These are phyloP conservation scores for Mastigamoeba balamuthi DNA, from an alignment of 78 protist genomes.

Conservation along the genomic window DNA sequence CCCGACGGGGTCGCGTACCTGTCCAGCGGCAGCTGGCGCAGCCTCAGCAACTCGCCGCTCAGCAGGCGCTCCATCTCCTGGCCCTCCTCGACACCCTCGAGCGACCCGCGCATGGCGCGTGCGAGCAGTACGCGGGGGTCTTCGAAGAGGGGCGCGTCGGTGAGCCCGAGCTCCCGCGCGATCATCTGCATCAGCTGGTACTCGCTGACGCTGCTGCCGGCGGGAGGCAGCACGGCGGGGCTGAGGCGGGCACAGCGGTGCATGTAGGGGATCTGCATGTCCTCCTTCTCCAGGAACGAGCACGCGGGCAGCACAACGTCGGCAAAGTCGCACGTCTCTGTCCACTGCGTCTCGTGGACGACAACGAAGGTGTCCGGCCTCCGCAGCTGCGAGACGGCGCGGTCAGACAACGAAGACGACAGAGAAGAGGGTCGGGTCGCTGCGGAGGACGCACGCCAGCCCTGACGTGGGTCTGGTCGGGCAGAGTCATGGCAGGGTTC, in stretches of 20 bases:
- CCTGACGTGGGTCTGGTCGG: no score
- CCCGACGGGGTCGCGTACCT: background rate
- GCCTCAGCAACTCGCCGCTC: background rate
- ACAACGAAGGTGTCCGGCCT: background rate
- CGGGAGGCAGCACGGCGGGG: background rate
- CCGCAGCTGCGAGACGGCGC: background rate
- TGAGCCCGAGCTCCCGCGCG: background rate
- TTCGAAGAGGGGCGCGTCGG: background rate
- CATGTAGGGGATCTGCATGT: background rate
- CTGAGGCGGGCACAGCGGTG: background rate
- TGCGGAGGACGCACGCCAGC: no score
- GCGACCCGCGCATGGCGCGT: background rate
- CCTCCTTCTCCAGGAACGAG: background rate
- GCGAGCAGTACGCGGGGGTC: background rate
- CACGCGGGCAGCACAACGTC: background rate
- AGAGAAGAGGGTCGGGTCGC: background rate
- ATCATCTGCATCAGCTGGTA: background rate
- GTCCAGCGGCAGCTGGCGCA: background rate
- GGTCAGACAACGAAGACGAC: background rate
- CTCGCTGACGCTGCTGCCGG: background rate
- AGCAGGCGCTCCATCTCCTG: background rate
- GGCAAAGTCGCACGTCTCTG: background rate
- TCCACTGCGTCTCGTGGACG: background rate
- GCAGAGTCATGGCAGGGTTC: background rate
- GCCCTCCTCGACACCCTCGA: background rate